Evolutionary conservation across 306 rosid genomes (phyloP).

Genomic region (Datisca glomerata): DNA sequence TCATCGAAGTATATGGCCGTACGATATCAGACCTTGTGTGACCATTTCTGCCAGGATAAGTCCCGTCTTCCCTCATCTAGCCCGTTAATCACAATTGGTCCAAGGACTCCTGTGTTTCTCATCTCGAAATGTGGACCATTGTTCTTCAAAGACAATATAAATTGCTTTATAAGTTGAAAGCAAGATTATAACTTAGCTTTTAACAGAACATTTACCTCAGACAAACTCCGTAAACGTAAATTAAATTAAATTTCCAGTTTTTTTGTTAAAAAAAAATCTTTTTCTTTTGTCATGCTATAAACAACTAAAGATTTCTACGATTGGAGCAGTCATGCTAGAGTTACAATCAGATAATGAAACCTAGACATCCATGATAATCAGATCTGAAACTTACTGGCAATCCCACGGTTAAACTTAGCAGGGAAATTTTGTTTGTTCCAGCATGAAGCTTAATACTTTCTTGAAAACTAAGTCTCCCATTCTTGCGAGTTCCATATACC

Average conservation of each 20-base stretch:
- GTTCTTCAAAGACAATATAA: conserved; percentile 37
- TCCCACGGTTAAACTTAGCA: conserved; percentile 35
- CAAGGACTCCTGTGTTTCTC: conserved; percentile 58
- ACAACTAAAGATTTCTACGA: no score
- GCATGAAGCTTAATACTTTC: conserved; percentile 22
- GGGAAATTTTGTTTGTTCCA: conserved; percentile 31
- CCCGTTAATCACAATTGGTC: conserved; percentile 61
- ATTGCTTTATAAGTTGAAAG: neutral
- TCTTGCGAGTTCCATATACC: conserved; percentile 37
- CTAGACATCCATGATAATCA: no score
- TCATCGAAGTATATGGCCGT: neutral
- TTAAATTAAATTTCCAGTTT: neutral
- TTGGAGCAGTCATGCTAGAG: no score
- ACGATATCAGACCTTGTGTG: conserved; percentile 57
- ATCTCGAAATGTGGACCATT: conserved; percentile 66
- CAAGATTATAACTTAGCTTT: neutral
- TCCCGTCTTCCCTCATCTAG: conserved; percentile 57
- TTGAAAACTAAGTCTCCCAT: conserved; percentile 47
- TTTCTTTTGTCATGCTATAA: no score
- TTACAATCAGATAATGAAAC: no score
- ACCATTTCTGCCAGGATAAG: conserved; percentile 75
- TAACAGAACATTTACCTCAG: neutral
- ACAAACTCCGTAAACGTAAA: neutral
- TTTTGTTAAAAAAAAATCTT: no score
- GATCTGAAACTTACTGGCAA: conserved; percentile 33